Conservation (phyloP, 1,139 yeast species). For the Protomyces lactucae-debilis region DNA sequence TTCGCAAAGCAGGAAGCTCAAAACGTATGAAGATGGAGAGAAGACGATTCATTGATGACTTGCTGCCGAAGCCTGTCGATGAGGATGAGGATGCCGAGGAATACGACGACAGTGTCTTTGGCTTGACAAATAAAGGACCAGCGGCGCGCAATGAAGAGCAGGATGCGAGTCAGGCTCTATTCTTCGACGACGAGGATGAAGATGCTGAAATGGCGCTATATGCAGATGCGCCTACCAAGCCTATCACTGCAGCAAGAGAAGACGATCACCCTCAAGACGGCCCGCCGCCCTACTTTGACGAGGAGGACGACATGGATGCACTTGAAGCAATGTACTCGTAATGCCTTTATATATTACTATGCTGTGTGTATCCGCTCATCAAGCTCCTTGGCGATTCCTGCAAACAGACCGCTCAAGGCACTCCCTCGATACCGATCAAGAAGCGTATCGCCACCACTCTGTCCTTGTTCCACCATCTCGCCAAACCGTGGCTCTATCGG, state of each 20-base stretch:
- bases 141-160: not conserved
- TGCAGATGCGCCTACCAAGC: not conserved
- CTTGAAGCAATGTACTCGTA: constrained; percentile 15
- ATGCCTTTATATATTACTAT: not conserved
- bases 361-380: not conserved
- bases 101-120: not conserved
- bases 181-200: constrained; percentile 5
- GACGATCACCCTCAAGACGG: not conserved
- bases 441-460: constrained; percentile 1
- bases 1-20: constrained; percentile 38
- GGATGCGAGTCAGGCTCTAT: constrained; percentile 3
- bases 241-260: not conserved
- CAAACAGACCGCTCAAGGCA: constrained; percentile 2
- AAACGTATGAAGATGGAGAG: constrained; percentile 34
- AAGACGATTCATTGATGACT: constrained; percentile 5
- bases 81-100: constrained; percentile 1
- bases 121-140: not conserved
- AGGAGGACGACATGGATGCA: constrained; percentile 21
- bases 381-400: constrained; percentile 2
- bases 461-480: constrained; percentile 27
- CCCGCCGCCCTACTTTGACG: not conserved
- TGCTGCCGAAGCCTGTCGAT: constrained; percentile 10
- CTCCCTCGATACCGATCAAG: constrained; percentile 12
- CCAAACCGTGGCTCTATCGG: constrained; percentile 94
- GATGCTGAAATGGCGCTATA: not conserved